Conservation (phyloP, 495 filamentous ascomycete genomes). For the Penicillium nucicola region DNA sequence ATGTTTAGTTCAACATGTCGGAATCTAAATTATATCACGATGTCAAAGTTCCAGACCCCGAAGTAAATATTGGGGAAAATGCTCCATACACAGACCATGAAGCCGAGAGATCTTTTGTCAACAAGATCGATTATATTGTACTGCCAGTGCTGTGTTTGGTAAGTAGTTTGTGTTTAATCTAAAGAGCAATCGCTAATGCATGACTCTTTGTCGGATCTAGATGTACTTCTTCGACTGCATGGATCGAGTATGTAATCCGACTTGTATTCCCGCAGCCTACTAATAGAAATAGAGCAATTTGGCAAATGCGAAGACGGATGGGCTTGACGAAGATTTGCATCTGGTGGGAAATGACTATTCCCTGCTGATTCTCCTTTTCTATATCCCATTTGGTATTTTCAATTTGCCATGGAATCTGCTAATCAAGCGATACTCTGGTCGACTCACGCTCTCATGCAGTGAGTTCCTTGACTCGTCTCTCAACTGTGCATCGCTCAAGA, state of each 20-base stretch:
- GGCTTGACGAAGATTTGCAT: constrained; percentile 45
- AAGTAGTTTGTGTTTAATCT: not conserved
- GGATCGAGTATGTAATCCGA: constrained; percentile 50
- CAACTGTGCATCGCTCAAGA: constrained; percentile 24
- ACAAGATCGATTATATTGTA: constrained; percentile 29
- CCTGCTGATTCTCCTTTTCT: constrained; percentile 65
- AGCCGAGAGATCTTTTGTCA: constrained; percentile 24
- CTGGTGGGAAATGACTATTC: constrained; percentile 64
- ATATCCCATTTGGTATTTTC: constrained; percentile 67
- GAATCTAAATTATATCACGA: not conserved
- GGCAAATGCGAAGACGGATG: constrained; percentile 66
- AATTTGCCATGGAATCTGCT: constrained; percentile 57
- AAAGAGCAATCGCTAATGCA: not conserved
- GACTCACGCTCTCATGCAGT: constrained; percentile 42
- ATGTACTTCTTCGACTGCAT: constrained; percentile 63
- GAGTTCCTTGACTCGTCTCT: constrained; percentile 47
- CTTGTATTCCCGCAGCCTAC: constrained; percentile 1
- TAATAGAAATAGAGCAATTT: constrained; percentile 42
- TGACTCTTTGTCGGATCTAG: not conserved
- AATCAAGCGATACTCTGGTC: constrained; percentile 54
- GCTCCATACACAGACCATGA: constrained; percentile 15
- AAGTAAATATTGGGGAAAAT: constrained; percentile 12
- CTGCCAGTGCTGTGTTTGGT: constrained; percentile 33
- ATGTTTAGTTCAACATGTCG: not conserved
- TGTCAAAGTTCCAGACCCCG: constrained; percentile 2